Conservation (phyloP, 306 rosid genomes). For the Dalbergia oliveri region DNA sequence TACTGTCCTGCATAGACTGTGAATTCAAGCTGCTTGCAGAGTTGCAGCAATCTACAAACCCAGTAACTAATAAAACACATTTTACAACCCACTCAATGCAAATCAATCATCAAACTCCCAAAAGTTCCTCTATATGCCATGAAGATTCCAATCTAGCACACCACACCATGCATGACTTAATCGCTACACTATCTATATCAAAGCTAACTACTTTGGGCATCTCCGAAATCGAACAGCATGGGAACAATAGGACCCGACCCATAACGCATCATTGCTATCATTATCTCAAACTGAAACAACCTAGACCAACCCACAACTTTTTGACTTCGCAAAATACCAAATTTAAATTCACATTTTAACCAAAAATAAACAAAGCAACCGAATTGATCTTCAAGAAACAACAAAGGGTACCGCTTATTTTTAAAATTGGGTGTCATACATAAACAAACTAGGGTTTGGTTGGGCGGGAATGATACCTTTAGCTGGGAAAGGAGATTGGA, state of each 20-base stretch:
- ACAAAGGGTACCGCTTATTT: not conserved
- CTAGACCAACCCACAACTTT: not conserved
- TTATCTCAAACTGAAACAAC: slow-evolving; percentile 13
- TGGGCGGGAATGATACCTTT: slow-evolving; percentile 61
- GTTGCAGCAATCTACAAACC: slow-evolving; percentile 6
- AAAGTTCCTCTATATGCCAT: not conserved
- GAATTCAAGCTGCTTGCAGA: not conserved
- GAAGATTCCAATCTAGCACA: not conserved
- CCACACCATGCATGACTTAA: not conserved
- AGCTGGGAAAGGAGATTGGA: slow-evolving; percentile 71
- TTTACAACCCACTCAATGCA: not conserved
- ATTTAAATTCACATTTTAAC: not conserved
- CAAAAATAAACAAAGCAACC: not conserved
- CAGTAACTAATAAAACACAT: not conserved
- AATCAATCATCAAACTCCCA: slow-evolving; percentile 28
- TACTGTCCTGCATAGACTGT: not conserved
- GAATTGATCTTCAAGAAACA: slow-evolving; percentile 17
- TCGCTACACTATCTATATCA: not conserved
- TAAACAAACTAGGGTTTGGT: slow-evolving; percentile 54
- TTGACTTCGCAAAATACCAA: not conserved
- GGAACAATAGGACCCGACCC: not conserved
- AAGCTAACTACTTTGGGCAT: not conserved
- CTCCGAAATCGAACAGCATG: not conserved
- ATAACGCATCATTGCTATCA: not conserved
- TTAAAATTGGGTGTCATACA: not conserved